phyloP scores from a whole-genome alignment of 495 filamentous ascomycete genomes.

The Penicillium alfredii region DNA sequence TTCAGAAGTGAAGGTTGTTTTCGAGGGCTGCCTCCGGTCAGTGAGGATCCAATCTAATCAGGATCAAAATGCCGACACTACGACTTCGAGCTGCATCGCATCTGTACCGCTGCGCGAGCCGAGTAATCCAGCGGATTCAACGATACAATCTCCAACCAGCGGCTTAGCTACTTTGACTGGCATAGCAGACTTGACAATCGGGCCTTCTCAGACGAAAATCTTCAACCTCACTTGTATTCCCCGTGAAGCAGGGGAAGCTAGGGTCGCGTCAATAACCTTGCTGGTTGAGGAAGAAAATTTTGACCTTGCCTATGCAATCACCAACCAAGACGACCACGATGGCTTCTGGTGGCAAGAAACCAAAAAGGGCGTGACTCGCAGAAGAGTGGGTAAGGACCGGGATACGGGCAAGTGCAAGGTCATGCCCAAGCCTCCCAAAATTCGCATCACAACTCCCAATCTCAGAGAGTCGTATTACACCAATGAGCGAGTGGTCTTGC shows the following conservation, averaged over 20 bases:
- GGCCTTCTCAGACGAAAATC: slow-evolving; percentile 61
- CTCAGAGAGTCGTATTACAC: slow-evolving; percentile 70
- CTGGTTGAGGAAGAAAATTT: slow-evolving; percentile 59
- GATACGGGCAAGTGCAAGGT: slow-evolving; percentile 52
- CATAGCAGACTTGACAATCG: slow-evolving; percentile 59
- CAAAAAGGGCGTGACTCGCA: slow-evolving; percentile 28
- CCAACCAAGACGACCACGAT: slow-evolving; percentile 37
- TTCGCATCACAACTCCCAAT: slow-evolving; percentile 61
- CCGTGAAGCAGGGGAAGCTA: slow-evolving; percentile 73
- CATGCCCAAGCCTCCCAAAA: slow-evolving; percentile 85
- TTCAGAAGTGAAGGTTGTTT: slow-evolving; percentile 56
- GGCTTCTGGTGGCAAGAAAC: slow-evolving; percentile 52
- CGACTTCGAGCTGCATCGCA: slow-evolving; percentile 20
- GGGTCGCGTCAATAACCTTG: slow-evolving; percentile 58
- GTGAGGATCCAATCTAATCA: slow-evolving; percentile 41
- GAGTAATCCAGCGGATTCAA: slow-evolving; percentile 22
- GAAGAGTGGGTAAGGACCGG: slow-evolving; percentile 36
- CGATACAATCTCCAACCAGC: slow-evolving; percentile 37
- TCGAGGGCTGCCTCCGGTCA: slow-evolving; percentile 62
- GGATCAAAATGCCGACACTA: slow-evolving; percentile 22
- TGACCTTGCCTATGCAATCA: slow-evolving; percentile 58
- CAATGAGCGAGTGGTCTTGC: slow-evolving; percentile 64
- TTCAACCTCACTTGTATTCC: slow-evolving; percentile 67
- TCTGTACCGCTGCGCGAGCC: slow-evolving; percentile 32
- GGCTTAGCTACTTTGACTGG: slow-evolving; percentile 43